These are phyloP conservation scores for Huiozyma naganishii DNA, from an alignment of 805 yeast species.

Conservation along the genomic window DNA sequence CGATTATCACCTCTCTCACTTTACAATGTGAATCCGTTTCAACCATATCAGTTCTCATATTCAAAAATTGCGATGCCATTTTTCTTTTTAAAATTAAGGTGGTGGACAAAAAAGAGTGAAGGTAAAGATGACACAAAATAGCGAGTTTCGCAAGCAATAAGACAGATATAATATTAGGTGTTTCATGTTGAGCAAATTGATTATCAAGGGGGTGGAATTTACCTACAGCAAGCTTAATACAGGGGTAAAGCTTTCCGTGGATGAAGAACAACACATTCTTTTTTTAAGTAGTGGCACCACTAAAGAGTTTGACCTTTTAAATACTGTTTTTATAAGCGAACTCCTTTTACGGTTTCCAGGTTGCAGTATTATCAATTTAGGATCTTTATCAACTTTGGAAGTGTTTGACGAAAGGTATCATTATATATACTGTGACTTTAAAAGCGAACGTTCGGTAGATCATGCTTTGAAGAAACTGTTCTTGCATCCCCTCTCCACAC, in stretches of 20 bases:
- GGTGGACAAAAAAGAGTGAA: not conserved
- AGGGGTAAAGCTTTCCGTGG: not conserved
- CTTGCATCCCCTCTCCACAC: not conserved
- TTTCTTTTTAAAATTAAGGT: not conserved
- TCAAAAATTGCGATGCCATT: not conserved
- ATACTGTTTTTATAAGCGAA: too few relatives aligned
- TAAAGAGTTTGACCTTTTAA: too few relatives aligned
- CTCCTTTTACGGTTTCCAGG: too few relatives aligned
- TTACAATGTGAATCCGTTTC: too few relatives aligned
- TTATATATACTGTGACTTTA: slow-evolving; percentile 5
- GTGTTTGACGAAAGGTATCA: not conserved
- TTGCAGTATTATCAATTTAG: too few relatives aligned
- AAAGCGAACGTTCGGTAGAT: not conserved
- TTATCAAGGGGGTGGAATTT: not conserved
- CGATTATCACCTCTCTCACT: too few relatives aligned
- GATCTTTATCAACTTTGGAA: too few relatives aligned
- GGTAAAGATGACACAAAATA: too few relatives aligned
- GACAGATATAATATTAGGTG: too few relatives aligned
- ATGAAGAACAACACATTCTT: too few relatives aligned
- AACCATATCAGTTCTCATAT: not conserved
- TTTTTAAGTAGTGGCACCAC: too few relatives aligned
- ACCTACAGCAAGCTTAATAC: not conserved
- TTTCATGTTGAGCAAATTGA: not conserved
- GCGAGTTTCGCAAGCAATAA: too few relatives aligned
- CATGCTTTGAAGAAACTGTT: not conserved